Evolutionary conservation across 176 grass and related monocot species (phyloP), one percentile per base, ranked within the genome.

Genomic region (Oryza punctata): DNA sequence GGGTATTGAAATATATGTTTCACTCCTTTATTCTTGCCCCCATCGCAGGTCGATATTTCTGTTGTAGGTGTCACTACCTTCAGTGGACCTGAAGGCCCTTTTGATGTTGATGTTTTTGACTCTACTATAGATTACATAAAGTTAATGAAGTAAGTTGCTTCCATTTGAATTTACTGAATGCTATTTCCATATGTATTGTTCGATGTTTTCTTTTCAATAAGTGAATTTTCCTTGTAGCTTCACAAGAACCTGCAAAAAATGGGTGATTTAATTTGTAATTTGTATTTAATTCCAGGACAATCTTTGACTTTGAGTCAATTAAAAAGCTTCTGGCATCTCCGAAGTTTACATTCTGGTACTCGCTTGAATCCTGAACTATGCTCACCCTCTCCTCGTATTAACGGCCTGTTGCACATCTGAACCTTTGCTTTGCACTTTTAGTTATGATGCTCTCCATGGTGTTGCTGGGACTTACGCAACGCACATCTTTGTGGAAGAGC

Each of bases 71-170:
- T 99, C 70, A 94, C 83, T 73, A 91, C 79, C 85, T 96, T 96
- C 69, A 90, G 69, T 78, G 96, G 96, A 49, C 93, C 91, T 37
- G 88, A 93, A 69, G 96, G 96, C 24, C 78, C 91, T 88, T 99
- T 99, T 87, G 89, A 92, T 84, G 93, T 99, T 0, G 96, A 99
- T 85, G 91, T 99, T 52, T 96, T 99, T 66, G 96, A 99, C 85
- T 96, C 96, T 50, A 88, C 89, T 83, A 80, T 78, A 73, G 91
- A 99, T 73, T 99, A 99, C 82, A 88, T 96, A 69, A 99, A 96
- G 67, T 76, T 99, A 71, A 99, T 99, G 96, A 99, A 99, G 96
- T 99, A 91, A 65, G 82, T 82, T 49, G 23, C 41, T 78, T 81
- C 18, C 16, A n/a, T 92, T 47, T 82, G 40, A 25, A 45, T 61